A percentile compares a stretch with the other conserved stretches of the same genome.
phyloP scores from a whole-genome alignment of 768 basidiomycete genomes.

The Amanita thiersii region DNA sequence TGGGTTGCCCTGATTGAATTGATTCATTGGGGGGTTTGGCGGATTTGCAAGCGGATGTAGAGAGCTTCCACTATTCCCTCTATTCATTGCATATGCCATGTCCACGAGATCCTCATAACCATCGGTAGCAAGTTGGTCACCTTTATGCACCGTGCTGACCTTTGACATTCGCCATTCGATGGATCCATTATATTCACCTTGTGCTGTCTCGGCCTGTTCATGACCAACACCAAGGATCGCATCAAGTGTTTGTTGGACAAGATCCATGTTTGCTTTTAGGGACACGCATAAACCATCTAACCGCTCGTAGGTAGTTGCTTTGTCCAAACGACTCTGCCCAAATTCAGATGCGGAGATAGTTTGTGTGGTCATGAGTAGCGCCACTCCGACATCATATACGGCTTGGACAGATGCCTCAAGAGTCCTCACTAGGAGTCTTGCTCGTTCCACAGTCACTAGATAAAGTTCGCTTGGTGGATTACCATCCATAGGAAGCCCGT shows the following conservation, averaged over 20 bases:
- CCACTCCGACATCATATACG: slow-evolving; percentile 62
- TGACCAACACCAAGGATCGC: slow-evolving; percentile 54
- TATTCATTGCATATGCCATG: slow-evolving; percentile 43
- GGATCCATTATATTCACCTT: slow-evolving; percentile 64
- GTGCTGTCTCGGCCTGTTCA: slow-evolving; percentile 62
- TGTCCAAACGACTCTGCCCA: slow-evolving; percentile 21
- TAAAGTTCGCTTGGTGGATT: slow-evolving; percentile 44
- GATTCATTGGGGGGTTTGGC: not conserved
- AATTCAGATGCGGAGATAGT: slow-evolving; percentile 32
- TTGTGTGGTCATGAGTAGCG: slow-evolving; percentile 54
- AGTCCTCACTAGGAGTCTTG: slow-evolving; percentile 56
- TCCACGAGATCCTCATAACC: slow-evolving; percentile 51
- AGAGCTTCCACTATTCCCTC: slow-evolving; percentile 8
- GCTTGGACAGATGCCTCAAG: slow-evolving; percentile 67
- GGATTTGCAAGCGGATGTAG: not conserved
- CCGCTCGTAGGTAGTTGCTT: slow-evolving; percentile 30
- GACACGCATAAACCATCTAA: slow-evolving; percentile 43
- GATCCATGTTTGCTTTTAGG: slow-evolving; percentile 46
- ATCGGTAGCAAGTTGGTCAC: slow-evolving; percentile 23
- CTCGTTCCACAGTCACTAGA: slow-evolving; percentile 57
- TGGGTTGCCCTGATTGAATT: not conserved
- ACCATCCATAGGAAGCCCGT: slow-evolving; percentile 52
- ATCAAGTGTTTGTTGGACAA: slow-evolving; percentile 54
- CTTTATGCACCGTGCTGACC: slow-evolving; percentile 47
- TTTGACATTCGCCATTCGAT: slow-evolving; percentile 76